Evolutionary conservation across 345 rosid genomes (phyloP).

Genomic region (thale cress (Arabidopsis thaliana)): DNA sequence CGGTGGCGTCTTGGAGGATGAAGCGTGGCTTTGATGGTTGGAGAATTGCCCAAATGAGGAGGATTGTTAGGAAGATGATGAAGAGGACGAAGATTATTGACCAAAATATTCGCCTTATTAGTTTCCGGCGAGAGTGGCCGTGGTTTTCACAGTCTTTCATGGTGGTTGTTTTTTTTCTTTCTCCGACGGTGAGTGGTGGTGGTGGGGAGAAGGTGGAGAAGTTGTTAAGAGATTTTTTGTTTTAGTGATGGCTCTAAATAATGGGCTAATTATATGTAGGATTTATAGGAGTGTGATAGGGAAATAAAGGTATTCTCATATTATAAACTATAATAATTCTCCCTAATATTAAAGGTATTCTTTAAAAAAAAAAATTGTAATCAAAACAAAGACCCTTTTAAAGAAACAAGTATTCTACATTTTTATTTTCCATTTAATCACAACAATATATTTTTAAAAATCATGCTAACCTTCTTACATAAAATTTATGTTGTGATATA

Average conservation of each 20-base stretch:
- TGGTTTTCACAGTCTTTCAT: constrained; percentile 69
- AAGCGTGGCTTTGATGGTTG: constrained; percentile 82
- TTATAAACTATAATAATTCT: background rate
- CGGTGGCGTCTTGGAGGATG: constrained; percentile 91
- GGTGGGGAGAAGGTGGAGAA: constrained; percentile 33
- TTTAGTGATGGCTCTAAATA: constrained; percentile 19
- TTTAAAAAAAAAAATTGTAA: no score
- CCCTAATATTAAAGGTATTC: background rate
- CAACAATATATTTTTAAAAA: background rate
- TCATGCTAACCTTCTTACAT: background rate
- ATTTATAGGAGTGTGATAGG: constrained; percentile 39
- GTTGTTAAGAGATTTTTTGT: constrained; percentile 24
- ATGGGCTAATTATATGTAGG: constrained; percentile 22
- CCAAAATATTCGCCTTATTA: constrained; percentile 47
- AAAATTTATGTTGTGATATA: background rate
- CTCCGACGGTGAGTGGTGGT: constrained; percentile 33
- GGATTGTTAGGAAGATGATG: constrained; percentile 58
- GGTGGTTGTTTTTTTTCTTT: constrained; percentile 11
- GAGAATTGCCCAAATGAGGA: constrained; percentile 86
- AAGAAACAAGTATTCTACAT: background rate
- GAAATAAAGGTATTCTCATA: constrained; percentile 4
- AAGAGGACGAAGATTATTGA: constrained; percentile 61
- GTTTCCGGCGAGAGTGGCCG: constrained; percentile 34
- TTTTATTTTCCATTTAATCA: background rate
- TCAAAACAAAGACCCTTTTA: no score